These are phyloP conservation scores for Suillus paluster DNA, from an alignment of 768 basidiomycete genomes.

Conservation along the genomic window DNA sequence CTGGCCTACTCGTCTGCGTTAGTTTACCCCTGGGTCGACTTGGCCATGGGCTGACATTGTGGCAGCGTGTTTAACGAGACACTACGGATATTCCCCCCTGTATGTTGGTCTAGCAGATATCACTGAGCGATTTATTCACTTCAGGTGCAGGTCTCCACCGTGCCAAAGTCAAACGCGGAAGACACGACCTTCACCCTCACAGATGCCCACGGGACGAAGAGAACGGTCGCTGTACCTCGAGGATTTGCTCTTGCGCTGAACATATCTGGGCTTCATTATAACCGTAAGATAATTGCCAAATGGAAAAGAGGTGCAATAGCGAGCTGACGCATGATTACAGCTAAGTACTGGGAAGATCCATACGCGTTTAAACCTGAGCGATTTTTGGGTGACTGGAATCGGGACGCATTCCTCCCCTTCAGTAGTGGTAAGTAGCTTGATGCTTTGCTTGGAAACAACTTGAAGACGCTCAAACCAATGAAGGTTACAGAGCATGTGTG, in stretches of 20 bases:
- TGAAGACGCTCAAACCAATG: conserved; percentile 11
- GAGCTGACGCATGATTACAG: conserved; percentile 20
- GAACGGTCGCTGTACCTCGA: conserved; percentile 46
- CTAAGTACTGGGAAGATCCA: conserved; percentile 44
- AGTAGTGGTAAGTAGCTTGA: conserved; percentile 41
- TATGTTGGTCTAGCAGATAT: conserved; percentile 14
- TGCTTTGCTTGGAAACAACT: not conserved
- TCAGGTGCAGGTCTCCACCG: conserved; percentile 35
- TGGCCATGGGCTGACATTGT: conserved; percentile 1
- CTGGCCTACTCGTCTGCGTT: conserved; percentile 32
- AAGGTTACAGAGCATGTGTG: conserved; percentile 48
- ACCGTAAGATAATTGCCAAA: conserved; percentile 41
- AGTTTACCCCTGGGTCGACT: not conserved
- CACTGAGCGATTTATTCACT: not conserved
- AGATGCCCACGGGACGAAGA: conserved; percentile 41
- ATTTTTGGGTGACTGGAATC: conserved; percentile 57
- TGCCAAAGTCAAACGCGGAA: conserved; percentile 52
- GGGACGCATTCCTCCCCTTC: conserved; percentile 60
- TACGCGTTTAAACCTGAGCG: conserved; percentile 43
- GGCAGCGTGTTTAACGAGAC: conserved; percentile 36
- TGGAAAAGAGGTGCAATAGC: not conserved
- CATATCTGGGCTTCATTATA: conserved; percentile 50
- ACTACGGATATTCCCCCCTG: conserved; percentile 35
- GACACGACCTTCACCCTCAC: conserved; percentile 46
- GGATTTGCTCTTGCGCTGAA: conserved; percentile 44